phyloP scores from a whole-genome alignment of 2,329 filamentous ascomycete species.

The Purpureocillium lavendulum region DNA sequence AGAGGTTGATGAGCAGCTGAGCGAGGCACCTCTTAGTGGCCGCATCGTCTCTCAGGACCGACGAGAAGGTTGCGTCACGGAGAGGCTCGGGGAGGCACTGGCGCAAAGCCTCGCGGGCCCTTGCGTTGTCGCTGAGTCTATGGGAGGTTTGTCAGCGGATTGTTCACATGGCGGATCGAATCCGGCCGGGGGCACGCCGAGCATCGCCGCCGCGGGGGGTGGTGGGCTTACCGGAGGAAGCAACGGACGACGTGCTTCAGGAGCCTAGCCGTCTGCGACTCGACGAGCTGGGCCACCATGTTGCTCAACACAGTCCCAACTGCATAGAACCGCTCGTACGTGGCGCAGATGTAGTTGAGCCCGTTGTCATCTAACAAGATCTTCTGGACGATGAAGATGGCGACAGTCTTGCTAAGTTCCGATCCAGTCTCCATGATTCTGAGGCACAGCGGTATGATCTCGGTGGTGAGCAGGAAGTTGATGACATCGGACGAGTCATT shows the following conservation, averaged over 20 bases:
- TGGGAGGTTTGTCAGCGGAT: constrained; percentile 8
- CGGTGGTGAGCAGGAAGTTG: constrained; percentile 95
- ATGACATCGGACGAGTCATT: constrained; percentile 98
- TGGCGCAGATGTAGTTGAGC: constrained; percentile 96
- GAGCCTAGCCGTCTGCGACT: constrained; percentile 91
- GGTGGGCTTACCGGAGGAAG: constrained; percentile 71
- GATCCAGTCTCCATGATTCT: constrained; percentile 99
- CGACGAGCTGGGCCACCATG: constrained; percentile 96
- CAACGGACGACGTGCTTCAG: constrained; percentile 97
- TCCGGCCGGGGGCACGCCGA: not conserved
- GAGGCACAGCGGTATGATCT: constrained; percentile 95
- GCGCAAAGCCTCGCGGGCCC: constrained; percentile 85
- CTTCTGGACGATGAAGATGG: constrained; percentile 99
- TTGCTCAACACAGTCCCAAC: constrained; percentile 96
- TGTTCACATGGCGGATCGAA: no score
- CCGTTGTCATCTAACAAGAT: constrained; percentile 95
- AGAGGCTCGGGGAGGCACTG: constrained; percentile 97
- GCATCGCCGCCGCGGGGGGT: not conserved
- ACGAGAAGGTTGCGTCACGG: constrained; percentile 95
- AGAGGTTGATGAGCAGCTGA: constrained; percentile 94
- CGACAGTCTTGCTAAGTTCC: constrained; percentile 96
- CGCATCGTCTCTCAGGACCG: constrained; percentile 90
- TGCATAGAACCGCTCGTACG: constrained; percentile 96
- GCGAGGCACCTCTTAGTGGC: constrained; percentile 95
- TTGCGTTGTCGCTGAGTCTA: constrained; percentile 90